Base-by-base conservation (phyloP, 2,329 filamentous ascomycete species). In the Colletotrichum sp. region DNA sequence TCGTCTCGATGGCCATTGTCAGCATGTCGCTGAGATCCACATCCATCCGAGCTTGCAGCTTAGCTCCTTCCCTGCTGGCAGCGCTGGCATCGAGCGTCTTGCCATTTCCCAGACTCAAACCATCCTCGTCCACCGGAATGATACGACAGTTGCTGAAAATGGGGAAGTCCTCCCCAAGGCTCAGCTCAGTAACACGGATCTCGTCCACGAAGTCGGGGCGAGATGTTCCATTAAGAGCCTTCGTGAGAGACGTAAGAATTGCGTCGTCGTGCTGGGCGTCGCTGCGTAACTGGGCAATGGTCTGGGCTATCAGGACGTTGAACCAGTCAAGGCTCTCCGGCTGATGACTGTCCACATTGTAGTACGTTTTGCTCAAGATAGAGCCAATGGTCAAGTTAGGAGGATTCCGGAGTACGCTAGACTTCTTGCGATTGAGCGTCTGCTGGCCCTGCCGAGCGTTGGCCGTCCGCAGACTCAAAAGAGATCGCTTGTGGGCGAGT, bases 141-240 rank as follows among this genome's bases (percentile, higher is more conserved):
- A 99, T 94, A 75, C 97, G 93, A 82, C 97, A 99, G 84, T 99
- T 99, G 87, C 96, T 98, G 85, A 99, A 98, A 69, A 99, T 99
- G 32, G 97, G 97, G 79, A 99, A 99, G 81, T 99, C 97, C 81
- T 99, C 97, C 34, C 97, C 97, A 6, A 99, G 88, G 67, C 94
- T 98, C 76, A 99, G 92, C 85, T 99, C 96, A 4, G 96, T 98
- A 70, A 99, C 95, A 30, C 93, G 93, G 78, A 99, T 99, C 82
- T 97, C 95, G 83, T 98, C 96, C 36, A 99, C 89, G 84, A 98
- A 99, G 79, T 96, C 95, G 1, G 97, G 97, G 71, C 97, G 94
- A 60, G 93, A 93, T 13, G 92, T 90, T n/a, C 96, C 94, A 81
- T 99, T 99, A 72, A 99, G 89, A 0, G 96, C 91, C 70, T 95